Percentiles rank a stretch among this genome's conserved stretches.
Evolutionary conservation across 306 rosid species (phyloP).

Genomic region (Malus sieversii): DNA sequence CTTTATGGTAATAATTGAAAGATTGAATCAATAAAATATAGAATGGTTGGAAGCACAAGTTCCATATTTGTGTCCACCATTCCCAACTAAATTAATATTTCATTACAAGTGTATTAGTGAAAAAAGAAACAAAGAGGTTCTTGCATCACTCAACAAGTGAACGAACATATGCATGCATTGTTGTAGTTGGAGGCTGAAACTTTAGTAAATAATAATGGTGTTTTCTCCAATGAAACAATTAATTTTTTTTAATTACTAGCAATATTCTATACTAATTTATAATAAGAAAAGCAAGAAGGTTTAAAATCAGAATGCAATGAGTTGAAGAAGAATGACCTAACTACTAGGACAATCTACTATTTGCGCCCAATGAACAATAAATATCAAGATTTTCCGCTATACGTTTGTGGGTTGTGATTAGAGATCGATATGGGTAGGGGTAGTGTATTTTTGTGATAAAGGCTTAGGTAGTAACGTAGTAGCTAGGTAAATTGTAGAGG

Average conservation of each 20-base stretch:
- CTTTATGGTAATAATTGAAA: not conserved
- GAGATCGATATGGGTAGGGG: conserved; percentile 14
- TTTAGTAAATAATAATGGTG: not conserved
- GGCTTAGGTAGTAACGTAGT: conserved; percentile 35
- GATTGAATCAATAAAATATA: not conserved
- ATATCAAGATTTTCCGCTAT: not conserved
- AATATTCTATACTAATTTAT: too few species aligned
- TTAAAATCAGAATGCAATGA: too few species aligned
- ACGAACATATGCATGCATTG: conserved; percentile 3
- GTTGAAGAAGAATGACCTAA: too few species aligned
- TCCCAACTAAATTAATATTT: not conserved
- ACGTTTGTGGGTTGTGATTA: conserved; percentile 28
- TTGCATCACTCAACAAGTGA: conserved; percentile 1
- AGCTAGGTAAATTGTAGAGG: conserved; percentile 6
- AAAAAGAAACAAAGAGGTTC: not conserved
- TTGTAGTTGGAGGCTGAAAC: not conserved
- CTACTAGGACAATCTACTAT: too few species aligned
- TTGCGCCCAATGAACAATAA: too few species aligned
- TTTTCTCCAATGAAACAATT: not conserved
- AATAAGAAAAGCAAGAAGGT: too few species aligned
- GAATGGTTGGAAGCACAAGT: conserved; percentile 13
- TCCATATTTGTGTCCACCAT: conserved; percentile 5
- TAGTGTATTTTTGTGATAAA: conserved; percentile 22
- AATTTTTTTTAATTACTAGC: too few species aligned
- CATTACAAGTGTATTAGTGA: not conserved